Conservation (phyloP, 768 basidiomycete species). For the Gyrodon lividus region DNA sequence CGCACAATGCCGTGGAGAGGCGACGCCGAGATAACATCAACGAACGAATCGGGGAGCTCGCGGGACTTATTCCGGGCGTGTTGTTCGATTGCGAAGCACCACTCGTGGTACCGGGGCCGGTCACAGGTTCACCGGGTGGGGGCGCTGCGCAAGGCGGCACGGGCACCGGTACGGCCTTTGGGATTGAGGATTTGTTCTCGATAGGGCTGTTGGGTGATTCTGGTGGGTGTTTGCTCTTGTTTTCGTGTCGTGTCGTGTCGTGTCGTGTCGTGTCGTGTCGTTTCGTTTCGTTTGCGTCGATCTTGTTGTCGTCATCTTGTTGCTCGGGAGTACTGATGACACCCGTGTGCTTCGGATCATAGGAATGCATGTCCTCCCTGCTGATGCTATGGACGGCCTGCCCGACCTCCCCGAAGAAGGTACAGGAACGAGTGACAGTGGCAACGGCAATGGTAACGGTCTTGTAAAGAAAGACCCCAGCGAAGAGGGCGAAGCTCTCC, state of each 20-base stretch:
- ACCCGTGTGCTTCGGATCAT: too few relatives aligned
- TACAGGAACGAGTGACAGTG: not conserved
- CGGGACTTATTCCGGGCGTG: conserved; percentile 84
- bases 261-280: too few relatives aligned
- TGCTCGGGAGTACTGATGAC: too few relatives aligned
- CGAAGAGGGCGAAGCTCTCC: conserved; percentile 27
- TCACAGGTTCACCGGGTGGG: conserved; percentile 3
- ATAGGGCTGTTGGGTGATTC: conserved; percentile 19
- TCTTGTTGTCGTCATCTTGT: too few relatives aligned
- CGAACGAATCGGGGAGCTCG: conserved; percentile 89
- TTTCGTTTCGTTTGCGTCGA: not conserved
- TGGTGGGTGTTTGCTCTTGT: conserved; percentile 12
- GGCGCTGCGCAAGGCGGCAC: not conserved
- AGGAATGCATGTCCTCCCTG: conserved; percentile 27
- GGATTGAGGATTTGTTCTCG: conserved; percentile 21
- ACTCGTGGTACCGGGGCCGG: conserved; percentile 14
- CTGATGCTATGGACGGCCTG: conserved; percentile 22
- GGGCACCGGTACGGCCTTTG: conserved; percentile 13
- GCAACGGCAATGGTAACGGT: not conserved
- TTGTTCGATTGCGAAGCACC: conserved; percentile 61
- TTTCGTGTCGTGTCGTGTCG: not conserved
- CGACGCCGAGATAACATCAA: conserved; percentile 90
- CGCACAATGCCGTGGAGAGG: conserved; percentile 91
- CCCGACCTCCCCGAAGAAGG: conserved; percentile 31
- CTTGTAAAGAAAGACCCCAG: conserved; percentile 29